Conservation (phyloP, 345 rosid species). For the Linum tenue region DNA sequence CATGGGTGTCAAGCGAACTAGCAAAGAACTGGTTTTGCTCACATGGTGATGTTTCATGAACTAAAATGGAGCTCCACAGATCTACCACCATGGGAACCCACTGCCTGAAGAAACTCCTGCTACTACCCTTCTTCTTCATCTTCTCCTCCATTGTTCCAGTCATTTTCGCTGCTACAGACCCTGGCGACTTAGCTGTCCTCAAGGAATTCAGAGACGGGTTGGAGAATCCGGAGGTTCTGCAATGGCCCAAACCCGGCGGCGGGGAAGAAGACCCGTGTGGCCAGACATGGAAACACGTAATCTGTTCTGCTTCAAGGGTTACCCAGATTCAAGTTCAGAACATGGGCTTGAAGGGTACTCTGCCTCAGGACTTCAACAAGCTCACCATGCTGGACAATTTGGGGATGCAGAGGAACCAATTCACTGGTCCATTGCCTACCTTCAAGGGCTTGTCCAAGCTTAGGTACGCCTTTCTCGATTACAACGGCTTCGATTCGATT, state of each 20-base stretch:
- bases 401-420: slow-evolving; percentile 56
- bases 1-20: no score
- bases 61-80: slow-evolving; percentile 9
- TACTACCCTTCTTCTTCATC: slow-evolving; percentile 13
- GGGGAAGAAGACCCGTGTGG: slow-evolving; percentile 51
- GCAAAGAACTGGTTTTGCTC: background rate
- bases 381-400: slow-evolving; percentile 41
- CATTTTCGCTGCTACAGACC: slow-evolving; percentile 37
- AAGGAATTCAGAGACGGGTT: slow-evolving; percentile 50
- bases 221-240: slow-evolving; percentile 50
- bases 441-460: slow-evolving; percentile 45
- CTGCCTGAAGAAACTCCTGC: slow-evolving; percentile 14
- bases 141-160: slow-evolving; percentile 13
- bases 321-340: slow-evolving; percentile 54
- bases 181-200: slow-evolving; percentile 43
- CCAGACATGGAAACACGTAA: slow-evolving; percentile 45
- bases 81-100: slow-evolving; percentile 24
- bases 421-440: slow-evolving; percentile 51
- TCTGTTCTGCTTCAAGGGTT: slow-evolving; percentile 40
- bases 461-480: slow-evolving; percentile 41
- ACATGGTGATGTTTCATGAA: slow-evolving; percentile 8
- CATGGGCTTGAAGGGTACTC: slow-evolving; percentile 49
- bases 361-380: slow-evolving; percentile 52
- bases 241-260: slow-evolving; percentile 52
- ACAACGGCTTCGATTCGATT: slow-evolving; percentile 50